Base-by-base conservation (phyloP, 495 filamentous ascomycete genomes). In the Neurospora sp. region DNA sequence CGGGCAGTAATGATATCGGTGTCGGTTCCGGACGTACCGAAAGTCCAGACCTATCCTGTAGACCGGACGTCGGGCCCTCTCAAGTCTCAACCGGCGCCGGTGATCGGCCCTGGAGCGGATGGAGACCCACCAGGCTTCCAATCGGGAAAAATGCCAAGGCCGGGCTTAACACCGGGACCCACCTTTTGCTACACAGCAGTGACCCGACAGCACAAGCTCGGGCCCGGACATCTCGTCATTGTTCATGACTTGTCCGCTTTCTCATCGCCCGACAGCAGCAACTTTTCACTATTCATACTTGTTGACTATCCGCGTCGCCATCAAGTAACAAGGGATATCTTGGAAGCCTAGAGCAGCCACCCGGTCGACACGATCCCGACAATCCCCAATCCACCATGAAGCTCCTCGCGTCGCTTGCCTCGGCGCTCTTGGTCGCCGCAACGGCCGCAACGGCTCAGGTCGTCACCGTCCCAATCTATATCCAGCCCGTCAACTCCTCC, bases 401-500 rank as follows among this genome's bases (percentile, higher is more conserved):
- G 27, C 53, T 61, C 27, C 39, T 75, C 16, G 41, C 69, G 38
- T 41, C 75, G 7, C 35, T 75, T 47, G 10, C 78, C 16, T 71
- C 73, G 1, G 75, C 81, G 69, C 75, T 84, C 39, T 72, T 82
- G 35, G 78, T 78, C 68, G 78, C 80, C 2, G 74, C 76, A 14
- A 69, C 79, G n/a, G 74, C 77, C 61, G 72, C 70, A 47, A 47
- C 37, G 38, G 61, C 69, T 45, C 71, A 74, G 73, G 73, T 75
- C 53, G 76, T 73, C 40, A 82, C 79, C 14, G 78, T 79, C 9
- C 69, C 83, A 5, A 78, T 86, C 76, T 86, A 82, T 79, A 79
- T 86, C 75, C 84, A 86, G 69, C 82, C 85, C 71, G 73, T 83
- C 71, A 73, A 77, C 8, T 27, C 76, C 16, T 75, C 82, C 35